Conservation (phyloP, 306 rosid species). For the Quercus wislizeni region DNA sequence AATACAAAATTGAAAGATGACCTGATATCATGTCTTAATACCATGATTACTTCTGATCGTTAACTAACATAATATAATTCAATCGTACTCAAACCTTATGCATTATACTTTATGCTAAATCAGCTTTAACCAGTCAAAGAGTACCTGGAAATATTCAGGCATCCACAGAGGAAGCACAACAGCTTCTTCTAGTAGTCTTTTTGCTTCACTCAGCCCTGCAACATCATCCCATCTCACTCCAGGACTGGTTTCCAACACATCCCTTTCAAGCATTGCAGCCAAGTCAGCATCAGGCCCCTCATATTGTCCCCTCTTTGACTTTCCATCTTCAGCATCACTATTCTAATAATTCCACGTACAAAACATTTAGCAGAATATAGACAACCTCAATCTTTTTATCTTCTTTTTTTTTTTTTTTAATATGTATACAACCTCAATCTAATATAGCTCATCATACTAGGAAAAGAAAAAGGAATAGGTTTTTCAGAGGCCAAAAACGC, state of each 20-base stretch:
- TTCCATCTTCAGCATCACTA: constrained; percentile 86
- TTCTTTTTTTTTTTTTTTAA: too few relatives aligned
- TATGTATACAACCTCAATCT: not conserved
- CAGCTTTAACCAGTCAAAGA: constrained; percentile 21
- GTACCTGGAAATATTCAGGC: constrained; percentile 98
- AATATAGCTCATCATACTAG: not conserved
- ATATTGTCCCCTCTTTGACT: constrained; percentile 66
- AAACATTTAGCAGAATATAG: not conserved
- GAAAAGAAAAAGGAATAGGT: not conserved
- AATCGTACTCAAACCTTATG: constrained; percentile 1
- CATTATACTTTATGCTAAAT: not conserved
- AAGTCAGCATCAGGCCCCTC: constrained; percentile 99
- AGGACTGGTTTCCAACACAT: constrained; percentile 90
- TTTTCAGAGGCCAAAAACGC: not conserved
- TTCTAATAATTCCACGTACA: constrained; percentile 36
- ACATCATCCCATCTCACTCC: constrained; percentile 99
- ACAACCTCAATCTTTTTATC: too few relatives aligned
- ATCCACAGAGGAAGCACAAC: constrained; percentile 98
- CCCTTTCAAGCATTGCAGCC: constrained; percentile 98
- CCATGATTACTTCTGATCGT: not conserved
- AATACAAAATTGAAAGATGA: not conserved
- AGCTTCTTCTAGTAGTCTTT: constrained; percentile 97
- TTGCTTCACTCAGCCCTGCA: constrained; percentile 93
- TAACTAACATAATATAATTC: constrained; percentile 3
- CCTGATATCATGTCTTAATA: not conserved